These are phyloP conservation scores for Yamadazyma olivae DNA, from an alignment of 805 yeast species.

Conservation along the genomic window DNA sequence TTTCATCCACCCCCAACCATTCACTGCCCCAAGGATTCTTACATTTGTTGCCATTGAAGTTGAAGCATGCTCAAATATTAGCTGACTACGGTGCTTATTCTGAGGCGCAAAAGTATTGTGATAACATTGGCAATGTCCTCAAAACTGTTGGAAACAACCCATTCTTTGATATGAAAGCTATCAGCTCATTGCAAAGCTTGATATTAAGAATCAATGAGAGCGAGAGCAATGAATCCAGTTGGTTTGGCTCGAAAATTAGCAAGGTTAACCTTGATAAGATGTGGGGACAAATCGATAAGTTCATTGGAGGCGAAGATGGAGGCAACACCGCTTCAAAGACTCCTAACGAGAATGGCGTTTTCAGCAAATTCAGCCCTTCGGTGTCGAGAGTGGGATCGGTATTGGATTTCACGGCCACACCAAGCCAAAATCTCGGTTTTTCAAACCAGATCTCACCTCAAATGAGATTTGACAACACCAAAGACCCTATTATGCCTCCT, in stretches of 20 bases:
- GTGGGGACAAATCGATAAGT: constrained; percentile 88
- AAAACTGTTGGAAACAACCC: constrained; percentile 30
- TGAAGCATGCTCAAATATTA: constrained; percentile 64
- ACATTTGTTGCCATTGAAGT: constrained; percentile 57
- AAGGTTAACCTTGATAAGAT: constrained; percentile 75
- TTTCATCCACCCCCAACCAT: constrained; percentile 16
- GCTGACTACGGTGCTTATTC: constrained; percentile 62
- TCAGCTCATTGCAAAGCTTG: constrained; percentile 34
- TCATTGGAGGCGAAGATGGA: constrained; percentile 76
- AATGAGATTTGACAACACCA: not conserved
- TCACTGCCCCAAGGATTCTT: constrained; percentile 40
- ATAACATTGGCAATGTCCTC: constrained; percentile 31
- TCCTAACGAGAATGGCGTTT: constrained; percentile 50
- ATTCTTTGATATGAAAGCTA: constrained; percentile 18
- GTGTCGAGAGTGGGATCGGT: constrained; percentile 54
- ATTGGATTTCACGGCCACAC: constrained; percentile 27
- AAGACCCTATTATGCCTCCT: not conserved
- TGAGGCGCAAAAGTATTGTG: constrained; percentile 65
- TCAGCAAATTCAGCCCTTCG: constrained; percentile 68
- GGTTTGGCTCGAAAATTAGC: constrained; percentile 60
- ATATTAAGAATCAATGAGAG: constrained; percentile 46
- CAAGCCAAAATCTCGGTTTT: too few relatives aligned
- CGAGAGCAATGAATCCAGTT: constrained; percentile 48
- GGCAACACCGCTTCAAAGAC: constrained; percentile 21
- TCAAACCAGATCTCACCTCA: constrained; percentile 4